These are phyloP conservation scores for Ophiostoma triangulosporum DNA, from an alignment of 2,329 filamentous ascomycete genomes.

Conservation along the genomic window DNA sequence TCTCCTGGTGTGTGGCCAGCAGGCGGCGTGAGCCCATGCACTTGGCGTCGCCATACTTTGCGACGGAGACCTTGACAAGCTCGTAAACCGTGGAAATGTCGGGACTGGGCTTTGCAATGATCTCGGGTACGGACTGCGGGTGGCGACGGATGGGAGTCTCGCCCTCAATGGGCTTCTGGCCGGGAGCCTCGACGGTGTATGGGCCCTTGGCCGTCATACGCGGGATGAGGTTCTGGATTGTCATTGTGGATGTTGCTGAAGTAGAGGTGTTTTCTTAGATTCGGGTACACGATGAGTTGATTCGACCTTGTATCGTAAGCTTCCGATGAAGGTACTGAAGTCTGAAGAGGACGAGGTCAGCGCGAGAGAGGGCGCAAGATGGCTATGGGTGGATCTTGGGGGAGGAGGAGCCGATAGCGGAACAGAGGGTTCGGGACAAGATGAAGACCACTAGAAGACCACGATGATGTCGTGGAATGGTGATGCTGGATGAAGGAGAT, in stretches of 20 bases:
- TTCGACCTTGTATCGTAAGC: neutral
- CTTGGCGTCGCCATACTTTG: constrained; percentile 50
- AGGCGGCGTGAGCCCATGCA: constrained; percentile 58
- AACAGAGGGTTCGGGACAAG: neutral
- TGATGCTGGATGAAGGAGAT: neutral
- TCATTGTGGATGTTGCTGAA: neutral
- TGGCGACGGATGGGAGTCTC: constrained; percentile 65
- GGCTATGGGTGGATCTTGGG: neutral
- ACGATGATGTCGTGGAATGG: neutral
- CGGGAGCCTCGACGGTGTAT: constrained; percentile 55
- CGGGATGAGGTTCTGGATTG: constrained; percentile 15
- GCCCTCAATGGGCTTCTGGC: constrained; percentile 48
- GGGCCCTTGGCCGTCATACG: constrained; percentile 46
- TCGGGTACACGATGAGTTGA: neutral
- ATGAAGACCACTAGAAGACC: neutral
- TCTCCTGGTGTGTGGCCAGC: constrained; percentile 65
- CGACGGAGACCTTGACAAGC: constrained; percentile 54
- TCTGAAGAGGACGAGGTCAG: neutral
- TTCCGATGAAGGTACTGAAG: neutral
- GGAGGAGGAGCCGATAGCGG: neutral
- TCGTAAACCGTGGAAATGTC: constrained; percentile 64
- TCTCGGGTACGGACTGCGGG: constrained; percentile 44
- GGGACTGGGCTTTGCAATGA: constrained; percentile 46
- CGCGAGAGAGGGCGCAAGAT: neutral
- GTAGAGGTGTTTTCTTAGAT: neutral